Conservation (phyloP, 305 asterid genomes). For the Fraxinus floribunda region DNA sequence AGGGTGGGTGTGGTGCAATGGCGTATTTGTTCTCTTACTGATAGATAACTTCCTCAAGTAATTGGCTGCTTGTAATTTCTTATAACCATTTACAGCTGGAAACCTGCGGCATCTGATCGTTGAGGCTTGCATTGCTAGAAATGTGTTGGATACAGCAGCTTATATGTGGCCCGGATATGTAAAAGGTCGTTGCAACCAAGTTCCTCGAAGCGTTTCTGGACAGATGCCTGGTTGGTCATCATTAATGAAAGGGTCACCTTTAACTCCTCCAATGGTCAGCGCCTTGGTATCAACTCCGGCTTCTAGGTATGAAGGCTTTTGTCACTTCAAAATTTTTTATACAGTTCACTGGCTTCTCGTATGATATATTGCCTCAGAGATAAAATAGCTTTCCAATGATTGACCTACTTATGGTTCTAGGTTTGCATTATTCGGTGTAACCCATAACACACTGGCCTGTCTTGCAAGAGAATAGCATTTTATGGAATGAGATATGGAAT, state of each 20-base stretch:
- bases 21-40: slow-evolving; percentile 6
- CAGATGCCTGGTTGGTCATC: slow-evolving; percentile 92
- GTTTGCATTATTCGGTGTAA: slow-evolving; percentile 13
- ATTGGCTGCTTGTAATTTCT: slow-evolving; percentile 21
- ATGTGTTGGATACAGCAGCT: slow-evolving; percentile 85
- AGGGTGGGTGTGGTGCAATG: background rate
- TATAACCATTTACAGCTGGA: slow-evolving; percentile 71
- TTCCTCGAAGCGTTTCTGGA: slow-evolving; percentile 72
- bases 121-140: slow-evolving; percentile 95
- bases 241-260: slow-evolving; percentile 72
- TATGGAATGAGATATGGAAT: slow-evolving; percentile 3
- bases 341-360: slow-evolving; percentile 13
- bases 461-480: slow-evolving; percentile 13
- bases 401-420: background rate
- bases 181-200: slow-evolving; percentile 72
- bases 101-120: slow-evolving; percentile 85
- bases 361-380: slow-evolving; percentile 5
- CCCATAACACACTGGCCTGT: slow-evolving; percentile 9
- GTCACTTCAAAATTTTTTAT: slow-evolving; percentile 16
- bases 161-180: slow-evolving; percentile 97
- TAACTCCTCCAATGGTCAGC: slow-evolving; percentile 72
- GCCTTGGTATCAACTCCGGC: slow-evolving; percentile 89
- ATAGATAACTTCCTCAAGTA: slow-evolving; percentile 6
- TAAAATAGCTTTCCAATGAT: background rate
- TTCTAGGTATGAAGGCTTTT: slow-evolving; percentile 62